Percentiles rank a stretch among this genome's conserved stretches.
Evolutionary conservation across 805 yeast species (phyloP).

Genomic region (Wickerhamomyces bisporus): DNA sequence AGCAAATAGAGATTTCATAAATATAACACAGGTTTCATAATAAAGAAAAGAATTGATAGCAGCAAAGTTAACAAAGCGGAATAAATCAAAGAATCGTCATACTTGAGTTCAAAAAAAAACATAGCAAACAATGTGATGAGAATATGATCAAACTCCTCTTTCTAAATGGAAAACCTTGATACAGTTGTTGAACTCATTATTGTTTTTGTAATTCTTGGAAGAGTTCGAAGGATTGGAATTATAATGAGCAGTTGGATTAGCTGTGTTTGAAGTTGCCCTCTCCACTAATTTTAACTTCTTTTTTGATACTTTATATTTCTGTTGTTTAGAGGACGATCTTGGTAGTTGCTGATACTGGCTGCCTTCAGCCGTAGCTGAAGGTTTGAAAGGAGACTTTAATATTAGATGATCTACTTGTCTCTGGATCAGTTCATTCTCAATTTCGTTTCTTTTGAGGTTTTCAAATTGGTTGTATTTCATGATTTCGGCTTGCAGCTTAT

Average conservation of each 20-base stretch:
- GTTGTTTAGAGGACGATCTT: neutral
- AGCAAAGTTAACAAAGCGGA: no score
- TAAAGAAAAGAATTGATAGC: no score
- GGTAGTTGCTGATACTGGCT: neutral
- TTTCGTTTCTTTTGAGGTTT: neutral
- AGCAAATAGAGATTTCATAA: no score
- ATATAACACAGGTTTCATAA: no score
- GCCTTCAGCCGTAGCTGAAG: neutral
- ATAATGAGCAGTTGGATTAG: neutral
- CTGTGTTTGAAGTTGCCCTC: neutral
- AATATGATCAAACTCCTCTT: neutral
- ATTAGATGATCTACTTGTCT: neutral
- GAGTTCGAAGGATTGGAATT: neutral
- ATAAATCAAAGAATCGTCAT: no score
- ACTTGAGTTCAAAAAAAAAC: no score
- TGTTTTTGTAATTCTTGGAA: neutral
- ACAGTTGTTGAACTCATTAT: constrained; percentile 1
- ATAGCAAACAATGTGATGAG: no score
- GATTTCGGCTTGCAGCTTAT: constrained; percentile 1
- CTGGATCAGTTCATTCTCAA: neutral
- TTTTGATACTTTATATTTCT: neutral
- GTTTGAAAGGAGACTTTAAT: neutral
- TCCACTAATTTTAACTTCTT: neutral
- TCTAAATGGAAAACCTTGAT: constrained; percentile 1
- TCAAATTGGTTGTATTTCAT: neutral